Base-by-base conservation (phyloP, 345 rosid species). In the Bruguiera parviflora region DNA sequence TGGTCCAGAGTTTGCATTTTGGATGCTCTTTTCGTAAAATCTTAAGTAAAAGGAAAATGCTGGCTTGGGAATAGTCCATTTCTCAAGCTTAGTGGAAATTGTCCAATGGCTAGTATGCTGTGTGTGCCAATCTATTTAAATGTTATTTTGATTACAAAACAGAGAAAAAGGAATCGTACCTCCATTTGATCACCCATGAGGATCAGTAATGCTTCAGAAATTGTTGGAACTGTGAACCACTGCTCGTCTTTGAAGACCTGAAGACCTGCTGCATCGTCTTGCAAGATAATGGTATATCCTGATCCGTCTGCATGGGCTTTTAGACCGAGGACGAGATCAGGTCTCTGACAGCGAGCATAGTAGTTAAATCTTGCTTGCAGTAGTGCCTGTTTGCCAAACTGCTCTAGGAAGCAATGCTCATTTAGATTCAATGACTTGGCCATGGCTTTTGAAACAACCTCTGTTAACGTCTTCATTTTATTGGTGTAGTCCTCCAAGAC, bases 381-480 rank as follows among this genome's bases (percentile, higher is more conserved):
- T 35, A 25, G 0, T 58, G 64, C 78, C 33, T n/a, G 19, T 27
- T 64, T 46, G 7, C 73, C 73, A 58, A 63, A 75, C 56, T 75
- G 78, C 35, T 73, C 46, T 63, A 67, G 47, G 68, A 73, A 73
- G 72, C 67, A 60, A 28, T 55, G 27, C 22, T 55, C 77, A 18
- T 61, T 62, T 16, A 73, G 31, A 10, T 33, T 31, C 58, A 73
- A 31, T 53, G 72, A 67, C 49, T 68, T 67, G 5, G 78, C 78
- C 66, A 75, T 69, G 32, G 62, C 59, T 59, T 69, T 75, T 27
- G 69, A 67, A 24, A 75, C 58, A 20, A 22, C 8, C 51, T 81
- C 77, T 13, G 81, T 78, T 39, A 83, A 51, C 71, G 2, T 61
- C 69, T 67, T 79, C 66, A 79, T 69, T 68, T 73, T 77, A 52